These are phyloP conservation scores for Scopulariopsis brevicaulis DNA, from an alignment of 2,329 filamentous ascomycete genomes.

Conservation along the genomic window DNA sequence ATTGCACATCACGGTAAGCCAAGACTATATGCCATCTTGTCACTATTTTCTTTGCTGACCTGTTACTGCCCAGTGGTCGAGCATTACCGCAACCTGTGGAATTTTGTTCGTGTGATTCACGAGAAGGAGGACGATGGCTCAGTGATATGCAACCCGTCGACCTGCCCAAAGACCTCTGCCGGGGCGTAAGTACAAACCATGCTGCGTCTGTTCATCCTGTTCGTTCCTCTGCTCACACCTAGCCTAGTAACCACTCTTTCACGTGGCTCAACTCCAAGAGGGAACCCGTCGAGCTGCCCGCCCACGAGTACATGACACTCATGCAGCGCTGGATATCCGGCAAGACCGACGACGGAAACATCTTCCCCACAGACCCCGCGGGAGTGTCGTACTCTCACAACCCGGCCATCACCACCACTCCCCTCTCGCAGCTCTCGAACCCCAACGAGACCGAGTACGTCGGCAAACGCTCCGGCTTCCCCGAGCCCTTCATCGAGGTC, in stretches of 20 bases:
- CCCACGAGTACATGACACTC: slow-evolving; percentile 85
- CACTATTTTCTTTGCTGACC: slow-evolving; percentile 1
- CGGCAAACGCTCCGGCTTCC: slow-evolving; percentile 87
- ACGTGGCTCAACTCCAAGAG: slow-evolving; percentile 88
- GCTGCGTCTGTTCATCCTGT: not conserved
- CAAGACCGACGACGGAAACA: slow-evolving; percentile 81
- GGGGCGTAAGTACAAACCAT: slow-evolving; percentile 58
- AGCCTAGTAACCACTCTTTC: slow-evolving; percentile 71
- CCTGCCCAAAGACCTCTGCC: slow-evolving; percentile 88
- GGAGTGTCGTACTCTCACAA: slow-evolving; percentile 56
- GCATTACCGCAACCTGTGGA: slow-evolving; percentile 80
- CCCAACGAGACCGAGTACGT: slow-evolving; percentile 62
- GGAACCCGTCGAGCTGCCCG: slow-evolving; percentile 83
- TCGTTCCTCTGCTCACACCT: not conserved
- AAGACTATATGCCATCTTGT: not conserved
- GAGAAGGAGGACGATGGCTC: slow-evolving; percentile 69
- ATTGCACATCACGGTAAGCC: slow-evolving; percentile 75
- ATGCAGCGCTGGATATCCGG: slow-evolving; percentile 96
- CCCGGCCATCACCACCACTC: slow-evolving; percentile 43
- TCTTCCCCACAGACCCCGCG: slow-evolving; percentile 81
- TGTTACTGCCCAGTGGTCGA: slow-evolving; percentile 59
- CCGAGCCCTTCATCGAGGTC: slow-evolving; percentile 76
- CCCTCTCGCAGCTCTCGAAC: slow-evolving; percentile 51
- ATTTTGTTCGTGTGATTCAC: slow-evolving; percentile 80
- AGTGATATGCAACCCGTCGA: slow-evolving; percentile 72